Base-by-base conservation (phyloP, 1,139 yeast genomes). In the Hansenula sp. region DNA sequence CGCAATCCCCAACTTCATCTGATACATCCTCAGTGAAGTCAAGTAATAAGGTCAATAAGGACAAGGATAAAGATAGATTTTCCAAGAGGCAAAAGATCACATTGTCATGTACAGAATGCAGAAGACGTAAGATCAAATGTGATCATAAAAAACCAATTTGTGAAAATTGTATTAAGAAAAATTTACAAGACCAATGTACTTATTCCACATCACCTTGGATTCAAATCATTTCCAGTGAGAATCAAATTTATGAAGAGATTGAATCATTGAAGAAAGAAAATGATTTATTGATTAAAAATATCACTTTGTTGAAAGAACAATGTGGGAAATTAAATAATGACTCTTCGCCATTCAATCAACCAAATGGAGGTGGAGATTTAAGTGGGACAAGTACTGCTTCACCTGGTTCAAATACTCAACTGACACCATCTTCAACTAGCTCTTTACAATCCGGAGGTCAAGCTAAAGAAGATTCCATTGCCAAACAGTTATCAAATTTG, bases 141-240 rank as follows among this genome's bases (percentile, higher is more conserved):
- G 84, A 78, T 57, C 81, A 80, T 52, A 62, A 67, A 0, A 76
- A 74, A 52, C 85, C 85, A 1, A 50, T 54, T 15, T 79, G 85
- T 59, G 63, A 65, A 28, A 78, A 77, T 57, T 79, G 85, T 58
- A 37, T 62, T 15, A 71, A 66, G 37, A 65, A 74, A 5, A 70
- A 70, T 11, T 38, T 52, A 7, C 45, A 43, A 11, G 44, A 35
- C 4, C 38, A 38, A 3, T 55, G 58, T 32, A 40, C 46, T 1
- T 54, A 54, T 38, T 50, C 55, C 12, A 46, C 47, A 9, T 48
- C 55, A 3, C 58, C 58, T 11, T 54, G 57, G 57, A 50, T 54
- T 9, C 48, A 50, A n/a, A 50, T 51, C 21, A 50, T 53, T 17
- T 48, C 51, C 11, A 47, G 51, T 3, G 56, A 54, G 40, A 45